Percentiles rank a stretch among this genome's conserved stretches.
phyloP scores from a whole-genome alignment of 306 rosid genomes.

The Lupinus albus region DNA sequence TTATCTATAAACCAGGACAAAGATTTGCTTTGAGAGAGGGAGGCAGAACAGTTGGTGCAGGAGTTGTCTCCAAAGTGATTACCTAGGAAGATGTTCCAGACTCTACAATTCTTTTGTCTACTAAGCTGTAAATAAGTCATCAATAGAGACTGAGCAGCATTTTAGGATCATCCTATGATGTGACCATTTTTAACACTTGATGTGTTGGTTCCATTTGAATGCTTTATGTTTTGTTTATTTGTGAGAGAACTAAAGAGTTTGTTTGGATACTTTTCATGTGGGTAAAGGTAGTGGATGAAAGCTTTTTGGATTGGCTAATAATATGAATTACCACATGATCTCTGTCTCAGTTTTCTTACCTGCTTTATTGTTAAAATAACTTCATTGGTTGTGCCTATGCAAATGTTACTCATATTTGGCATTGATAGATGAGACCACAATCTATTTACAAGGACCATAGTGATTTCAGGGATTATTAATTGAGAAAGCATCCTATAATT shows the following conservation, averaged over 20 bases:
- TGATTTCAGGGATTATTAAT: too few species aligned
- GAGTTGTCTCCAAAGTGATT: constrained; percentile 86
- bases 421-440: too few species aligned
- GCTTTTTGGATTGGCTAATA: constrained; percentile 23
- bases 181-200: constrained; percentile 34
- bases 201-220: constrained; percentile 27
- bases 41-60: constrained; percentile 92
- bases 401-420: too few species aligned
- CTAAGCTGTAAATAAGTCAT: constrained; percentile 38
- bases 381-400: neutral
- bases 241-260: constrained; percentile 24
- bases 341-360: constrained; percentile 10
- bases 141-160: constrained; percentile 29
- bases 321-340: constrained; percentile 4
- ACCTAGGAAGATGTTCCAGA: constrained; percentile 41
- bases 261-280: constrained; percentile 18
- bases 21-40: constrained; percentile 90
- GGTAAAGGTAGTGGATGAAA: constrained; percentile 10
- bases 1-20: constrained; percentile 64
- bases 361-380: constrained; percentile 7
- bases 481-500: too few species aligned
- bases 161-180: constrained; percentile 26
- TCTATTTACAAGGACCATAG: too few species aligned
- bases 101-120: constrained; percentile 14
- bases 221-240: constrained; percentile 19